Evolutionary conservation across 768 basidiomycete species (phyloP).

Genomic region (Mycena belliarum): DNA sequence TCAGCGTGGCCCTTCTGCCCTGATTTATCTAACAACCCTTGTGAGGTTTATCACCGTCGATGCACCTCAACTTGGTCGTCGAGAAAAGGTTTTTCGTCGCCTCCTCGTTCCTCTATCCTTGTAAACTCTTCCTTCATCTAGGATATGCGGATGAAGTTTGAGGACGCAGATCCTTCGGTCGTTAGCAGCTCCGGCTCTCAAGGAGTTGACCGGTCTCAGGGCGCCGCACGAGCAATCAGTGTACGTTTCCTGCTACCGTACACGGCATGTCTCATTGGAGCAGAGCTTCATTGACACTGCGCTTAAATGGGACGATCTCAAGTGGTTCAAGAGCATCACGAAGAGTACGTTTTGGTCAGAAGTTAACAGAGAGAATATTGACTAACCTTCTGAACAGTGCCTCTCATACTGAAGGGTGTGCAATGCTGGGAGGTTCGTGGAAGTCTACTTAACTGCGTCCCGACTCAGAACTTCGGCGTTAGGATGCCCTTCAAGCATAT

Average conservation of each 20-base stretch:
- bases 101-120: background rate
- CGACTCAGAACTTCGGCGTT: background rate
- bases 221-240: conserved; percentile 92
- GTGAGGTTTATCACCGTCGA: conserved; percentile 84
- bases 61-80: conserved; percentile 84
- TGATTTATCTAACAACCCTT: background rate
- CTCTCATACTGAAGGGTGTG: conserved; percentile 88
- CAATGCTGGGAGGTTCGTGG: conserved; percentile 72
- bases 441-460: background rate
- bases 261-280: background rate
- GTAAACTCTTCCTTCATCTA: background rate
- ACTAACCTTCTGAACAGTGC: conserved; percentile 53
- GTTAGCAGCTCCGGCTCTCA: conserved; percentile 52
- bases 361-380: background rate
- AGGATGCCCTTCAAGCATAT: conserved; percentile 85
- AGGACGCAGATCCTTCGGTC: conserved; percentile 62
- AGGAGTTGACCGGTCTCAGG: conserved; percentile 81
- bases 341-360: background rate
- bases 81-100: conserved; percentile 61
- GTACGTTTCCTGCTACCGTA: conserved; percentile 40
- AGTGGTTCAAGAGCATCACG: background rate
- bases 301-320: background rate
- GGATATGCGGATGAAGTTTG: conserved; percentile 97
- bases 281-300: conserved; percentile 92
- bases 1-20: background rate